These are phyloP conservation scores for Spirogloea muscicola DNA, from an alignment of 139 green algal genomes.

Conservation along the genomic window DNA sequence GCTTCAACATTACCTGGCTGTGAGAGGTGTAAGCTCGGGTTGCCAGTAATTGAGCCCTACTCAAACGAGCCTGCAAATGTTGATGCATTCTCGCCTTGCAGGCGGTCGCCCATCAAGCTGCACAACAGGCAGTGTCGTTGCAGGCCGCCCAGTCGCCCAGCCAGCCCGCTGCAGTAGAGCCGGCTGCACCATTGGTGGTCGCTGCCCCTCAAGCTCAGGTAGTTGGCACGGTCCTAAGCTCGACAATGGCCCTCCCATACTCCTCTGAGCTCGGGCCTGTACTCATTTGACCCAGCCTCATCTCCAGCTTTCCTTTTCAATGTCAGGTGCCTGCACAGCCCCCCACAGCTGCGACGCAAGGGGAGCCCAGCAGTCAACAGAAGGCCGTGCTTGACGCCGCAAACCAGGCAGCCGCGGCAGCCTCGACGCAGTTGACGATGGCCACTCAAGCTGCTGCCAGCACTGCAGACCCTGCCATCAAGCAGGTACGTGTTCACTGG, in stretches of 20 bases:
- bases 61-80: too few relatives aligned
- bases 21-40: too few relatives aligned
- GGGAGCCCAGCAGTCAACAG: too few relatives aligned
- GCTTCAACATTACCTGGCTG: too few relatives aligned
- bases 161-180: not conserved
- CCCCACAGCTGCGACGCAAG: too few relatives aligned
- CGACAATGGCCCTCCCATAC: not conserved
- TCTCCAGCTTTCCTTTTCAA: not conserved
- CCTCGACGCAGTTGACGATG: too few relatives aligned
- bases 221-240: not conserved
- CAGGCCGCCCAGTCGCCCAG: not conserved
- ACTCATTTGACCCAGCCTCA: not conserved
- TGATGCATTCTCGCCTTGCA: too few relatives aligned
- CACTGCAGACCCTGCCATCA: not conserved
- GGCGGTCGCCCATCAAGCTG: conserved; percentile 10
- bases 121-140: conserved; percentile 9
- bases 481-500: not conserved
- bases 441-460: too few relatives aligned
- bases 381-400: too few relatives aligned
- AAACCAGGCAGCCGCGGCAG: too few relatives aligned
- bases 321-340: not conserved
- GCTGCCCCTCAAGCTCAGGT: not conserved
- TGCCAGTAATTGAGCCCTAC: too few relatives aligned
- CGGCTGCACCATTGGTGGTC: not conserved
- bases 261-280: not conserved